Percentiles rank a stretch among this genome's conserved stretches.
These are phyloP conservation scores for Cichorium intybus DNA, from an alignment of 140 eudicot species.

Conservation along the genomic window DNA sequence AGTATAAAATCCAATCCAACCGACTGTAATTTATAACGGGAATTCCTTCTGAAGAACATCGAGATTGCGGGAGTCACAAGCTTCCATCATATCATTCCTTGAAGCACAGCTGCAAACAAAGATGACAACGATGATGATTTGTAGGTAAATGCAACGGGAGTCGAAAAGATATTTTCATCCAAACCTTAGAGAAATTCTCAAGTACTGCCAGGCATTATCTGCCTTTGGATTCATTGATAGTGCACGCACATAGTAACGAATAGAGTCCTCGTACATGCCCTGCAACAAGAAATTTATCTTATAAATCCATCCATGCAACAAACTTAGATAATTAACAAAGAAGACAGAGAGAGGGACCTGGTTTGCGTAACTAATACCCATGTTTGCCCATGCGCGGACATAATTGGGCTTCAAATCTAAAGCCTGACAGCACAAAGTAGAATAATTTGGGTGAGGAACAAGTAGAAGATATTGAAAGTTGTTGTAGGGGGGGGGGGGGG, in stretches of 20 bases:
- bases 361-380: slow-evolving; percentile 98
- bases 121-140: not conserved
- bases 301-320: not conserved
- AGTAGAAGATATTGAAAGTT: no score
- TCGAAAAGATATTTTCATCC: not conserved
- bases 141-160: not conserved
- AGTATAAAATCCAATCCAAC: not conserved
- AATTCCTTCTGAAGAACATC: slow-evolving; percentile 94
- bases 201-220: slow-evolving; percentile 96
- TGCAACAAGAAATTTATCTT: slow-evolving; percentile 17
- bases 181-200: slow-evolving; percentile 96
- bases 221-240: slow-evolving; percentile 98
- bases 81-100: slow-evolving; percentile 85
- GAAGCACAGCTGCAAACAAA: slow-evolving; percentile 76
- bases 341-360: slow-evolving; percentile 50
- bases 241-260: slow-evolving; percentile 94
- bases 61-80: slow-evolving; percentile 87
- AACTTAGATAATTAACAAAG: not conserved
- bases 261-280: slow-evolving; percentile 98
- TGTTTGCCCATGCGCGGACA: slow-evolving; percentile 99
- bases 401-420: slow-evolving; percentile 93
- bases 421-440: slow-evolving; percentile 49
- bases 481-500: no score
- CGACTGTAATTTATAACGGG: slow-evolving; percentile 42
- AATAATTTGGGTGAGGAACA: no score